Evolutionary conservation across 164 flowering plant species (phyloP), one percentile per base, ranked within the genome.

Genomic region (Chimonanthus praecox): DNA sequence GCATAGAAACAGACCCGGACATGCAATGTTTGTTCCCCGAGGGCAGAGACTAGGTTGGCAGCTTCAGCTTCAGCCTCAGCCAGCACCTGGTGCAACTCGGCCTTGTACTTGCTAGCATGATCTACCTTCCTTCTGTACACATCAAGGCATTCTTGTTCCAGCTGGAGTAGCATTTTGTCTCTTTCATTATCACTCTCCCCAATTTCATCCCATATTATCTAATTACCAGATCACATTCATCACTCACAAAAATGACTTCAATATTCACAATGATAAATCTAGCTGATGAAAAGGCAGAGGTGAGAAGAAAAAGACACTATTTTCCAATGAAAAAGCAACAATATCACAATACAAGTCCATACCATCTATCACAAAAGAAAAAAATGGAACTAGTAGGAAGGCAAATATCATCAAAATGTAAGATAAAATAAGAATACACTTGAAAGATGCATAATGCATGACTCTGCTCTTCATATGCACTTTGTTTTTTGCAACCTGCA

Each of bases 201-300:
- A 80, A 92, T 87, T 75, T 90, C 96, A 78, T 90, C 92, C 96
- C 97, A 92, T 72, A 90, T 83, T 77, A 79, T 78, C 97, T 90
- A 74, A 68, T 45, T 44, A 66, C 69, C 72, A 65, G 10, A 74
- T 50, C 18, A 15, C 72, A 62, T 10, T 10, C 8, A 45, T 20
- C 58, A 64, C 50, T 13, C 47, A 47, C 20, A 47, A 46, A 46
- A 47, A 44, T 2, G 47, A 65, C 7, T 5, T 47, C 62, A 73
- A 18, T 49, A 45, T 6, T 33, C 18, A 61, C 16, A 72, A 58
- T 72, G 44, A 49, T 33, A 11, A 62, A 21, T 64, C 46, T 5
- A 4, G 60, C 18, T n/a, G 33, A 51, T 21, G 7, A 44, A 54
- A 54, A 47, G 6, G 6, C 16, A 63, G 45, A 44, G 60, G 3